Evolutionary conservation across 495 filamentous ascomycete genomes (phyloP).

Genomic region (Penicillium riverlandense): DNA sequence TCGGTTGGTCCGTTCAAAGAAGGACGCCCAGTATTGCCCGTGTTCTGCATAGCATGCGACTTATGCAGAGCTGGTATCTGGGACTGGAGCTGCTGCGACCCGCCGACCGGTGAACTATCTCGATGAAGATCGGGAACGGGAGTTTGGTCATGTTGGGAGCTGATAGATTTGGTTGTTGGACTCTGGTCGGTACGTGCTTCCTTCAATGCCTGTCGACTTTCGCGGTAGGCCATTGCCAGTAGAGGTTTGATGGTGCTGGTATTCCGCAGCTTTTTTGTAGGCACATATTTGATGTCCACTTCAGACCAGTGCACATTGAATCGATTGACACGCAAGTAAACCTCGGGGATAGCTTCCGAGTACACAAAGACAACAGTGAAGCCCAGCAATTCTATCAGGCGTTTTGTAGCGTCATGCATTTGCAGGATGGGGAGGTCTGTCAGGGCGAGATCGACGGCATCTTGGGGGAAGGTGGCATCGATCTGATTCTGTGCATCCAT

Average conservation of each 20-base stretch:
- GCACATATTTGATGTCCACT: constrained; percentile 14
- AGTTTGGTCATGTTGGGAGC: neutral
- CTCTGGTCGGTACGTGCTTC: neutral
- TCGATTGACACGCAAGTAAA: constrained; percentile 26
- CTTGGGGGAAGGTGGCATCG: constrained; percentile 24
- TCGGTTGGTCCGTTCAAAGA: neutral
- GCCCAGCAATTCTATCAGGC: constrained; percentile 25
- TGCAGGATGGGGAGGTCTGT: too few species aligned
- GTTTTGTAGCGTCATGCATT: constrained; percentile 9
- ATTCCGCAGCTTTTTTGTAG: constrained; percentile 13
- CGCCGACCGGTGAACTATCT: neutral
- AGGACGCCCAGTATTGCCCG: neutral
- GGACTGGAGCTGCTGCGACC: constrained; percentile 12
- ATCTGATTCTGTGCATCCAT: constrained; percentile 35
- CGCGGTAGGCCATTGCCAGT: constrained; percentile 7
- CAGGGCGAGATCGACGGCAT: constrained; percentile 1
- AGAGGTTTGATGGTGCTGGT: constrained; percentile 8
- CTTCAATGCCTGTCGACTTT: neutral
- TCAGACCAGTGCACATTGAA: constrained; percentile 26
- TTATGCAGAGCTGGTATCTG: constrained; percentile 2
- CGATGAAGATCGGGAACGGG: neutral
- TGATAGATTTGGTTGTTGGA: neutral
- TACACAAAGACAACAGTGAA: constrained; percentile 33
- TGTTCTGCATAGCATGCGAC: neutral
- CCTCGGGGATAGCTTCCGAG: constrained; percentile 15